Percentiles rank a stretch among this genome's conserved stretches.
Conservation (phyloP, 345 rosid genomes). For the Populus euphratica region DNA sequence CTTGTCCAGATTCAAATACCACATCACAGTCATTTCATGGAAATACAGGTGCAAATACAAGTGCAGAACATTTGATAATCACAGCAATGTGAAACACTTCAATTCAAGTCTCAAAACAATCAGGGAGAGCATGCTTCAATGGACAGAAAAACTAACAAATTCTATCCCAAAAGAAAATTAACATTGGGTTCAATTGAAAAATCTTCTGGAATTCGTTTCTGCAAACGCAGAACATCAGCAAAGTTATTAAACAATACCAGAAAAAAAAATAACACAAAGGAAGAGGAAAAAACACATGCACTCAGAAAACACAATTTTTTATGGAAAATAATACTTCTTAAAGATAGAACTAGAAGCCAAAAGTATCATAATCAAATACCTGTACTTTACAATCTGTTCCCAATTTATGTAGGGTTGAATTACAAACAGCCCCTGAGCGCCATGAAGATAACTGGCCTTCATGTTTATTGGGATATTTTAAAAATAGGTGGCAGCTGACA, state of each 20-base stretch:
- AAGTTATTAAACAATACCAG: neutral
- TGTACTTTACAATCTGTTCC: constrained; percentile 63
- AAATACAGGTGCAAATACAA: too few relatives aligned
- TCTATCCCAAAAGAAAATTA: neutral
- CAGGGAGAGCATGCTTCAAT: neutral
- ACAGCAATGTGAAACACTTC: neutral
- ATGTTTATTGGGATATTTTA: constrained; percentile 55
- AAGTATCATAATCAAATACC: constrained; percentile 33
- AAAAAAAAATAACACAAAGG: too few relatives aligned
- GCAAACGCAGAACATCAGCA: neutral
- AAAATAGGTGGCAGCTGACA: constrained; percentile 67
- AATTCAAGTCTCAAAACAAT: neutral
- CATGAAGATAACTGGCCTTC: constrained; percentile 62
- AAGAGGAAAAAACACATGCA: neutral
- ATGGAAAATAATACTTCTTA: neutral
- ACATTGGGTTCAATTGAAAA: neutral
- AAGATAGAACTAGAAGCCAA: neutral
- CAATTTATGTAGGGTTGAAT: constrained; percentile 57
- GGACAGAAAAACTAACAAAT: neutral
- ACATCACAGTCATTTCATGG: neutral
- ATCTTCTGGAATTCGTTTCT: neutral
- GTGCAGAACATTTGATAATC: neutral
- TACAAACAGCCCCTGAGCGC: constrained; percentile 50
- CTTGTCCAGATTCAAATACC: neutral
- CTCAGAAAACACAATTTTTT: neutral